Evolutionary conservation across 352 stramenopile genomes (phyloP), one percentile per base, ranked within the genome.

Genomic region (Phytopythium sindhum): DNA sequence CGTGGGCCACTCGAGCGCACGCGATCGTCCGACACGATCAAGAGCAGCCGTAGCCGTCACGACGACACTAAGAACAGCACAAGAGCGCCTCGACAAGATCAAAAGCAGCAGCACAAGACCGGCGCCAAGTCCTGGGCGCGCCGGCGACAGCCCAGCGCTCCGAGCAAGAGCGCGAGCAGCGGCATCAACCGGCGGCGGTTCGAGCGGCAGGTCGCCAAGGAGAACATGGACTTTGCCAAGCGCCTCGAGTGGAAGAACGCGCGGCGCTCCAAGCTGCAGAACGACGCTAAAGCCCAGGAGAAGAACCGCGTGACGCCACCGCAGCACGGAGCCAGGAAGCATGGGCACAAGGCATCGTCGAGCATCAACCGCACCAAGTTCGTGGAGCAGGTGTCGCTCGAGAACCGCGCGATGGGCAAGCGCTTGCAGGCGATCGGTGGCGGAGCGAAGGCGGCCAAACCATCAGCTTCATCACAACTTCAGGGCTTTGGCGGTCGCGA

Each of bases 361-460:
- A 54, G 60, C 11, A 78, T 91, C n/a, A 91, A 91, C 12, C 82
- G 80, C 35, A 61, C 54, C 52, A 88, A 81, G 50, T 86, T 89
- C 45, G 67, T 74, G 2, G 65, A 82, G 47, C 77, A 87, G 44
- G 63, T 91, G 15, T 63, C 65, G 17, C 29, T 48, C 9, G 82
- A 89, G 54, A 91, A 91, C 64, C 76, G 77, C 58, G 67, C 56
- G 21, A 80, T 90, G 37, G 78, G 72, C 28, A 84, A 78, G 67
- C 71, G 80, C 0, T 47, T 88, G 59, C 60, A 79, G 19, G 78
- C 72, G 47, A 88, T 86, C 28, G 53, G 67, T 11, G 21, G 42
- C n/a, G 52, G 42, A 26, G 60, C 21, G 61, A 61, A 61, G 42
- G 26, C 29, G 7, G 5, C 9, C 52, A 53, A 52, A 17, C 1